These are phyloP conservation scores for Clarkia xantiana DNA, from an alignment of 345 rosid species.

Conservation along the genomic window DNA sequence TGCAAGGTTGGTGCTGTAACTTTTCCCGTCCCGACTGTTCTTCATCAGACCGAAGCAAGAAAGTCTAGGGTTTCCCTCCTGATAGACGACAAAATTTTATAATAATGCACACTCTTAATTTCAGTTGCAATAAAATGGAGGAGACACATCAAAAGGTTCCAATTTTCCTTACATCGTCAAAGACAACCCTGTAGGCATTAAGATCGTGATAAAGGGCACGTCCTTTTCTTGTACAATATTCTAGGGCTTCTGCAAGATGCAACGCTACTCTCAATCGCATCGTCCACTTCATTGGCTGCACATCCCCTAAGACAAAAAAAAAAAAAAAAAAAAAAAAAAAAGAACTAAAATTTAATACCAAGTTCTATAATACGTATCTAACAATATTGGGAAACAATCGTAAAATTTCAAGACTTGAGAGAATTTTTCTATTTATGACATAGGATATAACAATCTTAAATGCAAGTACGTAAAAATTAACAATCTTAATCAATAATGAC, in stretches of 20 bases:
- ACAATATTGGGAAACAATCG: background rate
- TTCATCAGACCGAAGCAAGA: conserved; percentile 97
- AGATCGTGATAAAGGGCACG: conserved; percentile 86
- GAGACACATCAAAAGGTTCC: background rate
- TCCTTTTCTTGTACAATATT: conserved; percentile 77
- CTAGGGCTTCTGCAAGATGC: conserved; percentile 87
- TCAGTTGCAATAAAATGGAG: background rate
- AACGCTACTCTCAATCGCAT: conserved; percentile 92
- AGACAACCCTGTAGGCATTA: conserved; percentile 81
- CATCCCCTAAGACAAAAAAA: conserved; percentile 49
- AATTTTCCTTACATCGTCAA: conserved; percentile 54
- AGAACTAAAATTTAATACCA: background rate
- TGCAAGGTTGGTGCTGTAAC: conserved; percentile 77
- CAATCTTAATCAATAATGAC: too few relatives aligned
- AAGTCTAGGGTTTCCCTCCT: conserved; percentile 85
- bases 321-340: conserved; percentile 2
- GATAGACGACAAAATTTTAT: conserved; percentile 5
- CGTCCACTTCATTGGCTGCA: conserved; percentile 94
- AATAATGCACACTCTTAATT: background rate
- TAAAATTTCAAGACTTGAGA: background rate
- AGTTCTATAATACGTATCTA: background rate
- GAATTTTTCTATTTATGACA: too few relatives aligned
- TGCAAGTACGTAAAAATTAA: too few relatives aligned
- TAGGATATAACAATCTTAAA: too few relatives aligned
- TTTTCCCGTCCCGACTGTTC: conserved; percentile 90